Evolutionary conservation across 148 eudicot genomes (phyloP).

Genomic region (Rhododendron simsii): DNA sequence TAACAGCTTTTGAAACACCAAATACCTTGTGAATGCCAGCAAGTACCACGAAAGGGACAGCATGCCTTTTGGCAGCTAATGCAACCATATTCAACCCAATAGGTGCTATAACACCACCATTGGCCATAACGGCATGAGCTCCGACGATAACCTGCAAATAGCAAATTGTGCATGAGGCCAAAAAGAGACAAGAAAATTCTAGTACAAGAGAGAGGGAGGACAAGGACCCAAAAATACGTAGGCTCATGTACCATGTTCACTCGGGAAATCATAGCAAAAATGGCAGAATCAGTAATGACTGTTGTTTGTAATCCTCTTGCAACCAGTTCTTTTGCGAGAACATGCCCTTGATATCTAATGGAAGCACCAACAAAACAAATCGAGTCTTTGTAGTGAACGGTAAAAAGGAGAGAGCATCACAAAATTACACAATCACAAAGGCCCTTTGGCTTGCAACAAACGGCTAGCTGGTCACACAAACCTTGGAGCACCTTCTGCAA

Average conservation of each 20-base stretch:
- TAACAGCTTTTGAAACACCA: neutral
- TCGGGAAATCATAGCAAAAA: conserved; percentile 98
- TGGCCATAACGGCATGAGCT: conserved; percentile 99
- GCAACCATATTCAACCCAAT: conserved; percentile 99
- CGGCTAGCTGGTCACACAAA: conserved; percentile 12
- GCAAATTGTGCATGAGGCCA: neutral
- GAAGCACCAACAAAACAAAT: conserved; percentile 10
- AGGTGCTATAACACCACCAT: conserved; percentile 95
- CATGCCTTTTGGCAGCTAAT: conserved; percentile 97
- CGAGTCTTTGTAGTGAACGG: neutral
- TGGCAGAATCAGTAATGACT: conserved; percentile 94
- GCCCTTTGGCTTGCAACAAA: neutral
- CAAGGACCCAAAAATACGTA: neutral
- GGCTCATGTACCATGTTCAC: conserved; percentile 75
- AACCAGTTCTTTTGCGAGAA: conserved; percentile 87
- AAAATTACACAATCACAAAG: neutral
- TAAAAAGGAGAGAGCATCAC: neutral
- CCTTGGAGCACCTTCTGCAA: conserved; percentile 99
- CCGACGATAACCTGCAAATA: conserved; percentile 83
- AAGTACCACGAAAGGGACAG: conserved; percentile 97
- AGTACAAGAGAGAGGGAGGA: neutral
- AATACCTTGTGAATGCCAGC: conserved; percentile 96
- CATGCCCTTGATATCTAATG: conserved; percentile 88
- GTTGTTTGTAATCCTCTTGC: conserved; percentile 91
- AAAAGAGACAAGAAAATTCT: neutral